phyloP scores from a whole-genome alignment of 768 basidiomycete genomes.

The Leccinum obscurum region DNA sequence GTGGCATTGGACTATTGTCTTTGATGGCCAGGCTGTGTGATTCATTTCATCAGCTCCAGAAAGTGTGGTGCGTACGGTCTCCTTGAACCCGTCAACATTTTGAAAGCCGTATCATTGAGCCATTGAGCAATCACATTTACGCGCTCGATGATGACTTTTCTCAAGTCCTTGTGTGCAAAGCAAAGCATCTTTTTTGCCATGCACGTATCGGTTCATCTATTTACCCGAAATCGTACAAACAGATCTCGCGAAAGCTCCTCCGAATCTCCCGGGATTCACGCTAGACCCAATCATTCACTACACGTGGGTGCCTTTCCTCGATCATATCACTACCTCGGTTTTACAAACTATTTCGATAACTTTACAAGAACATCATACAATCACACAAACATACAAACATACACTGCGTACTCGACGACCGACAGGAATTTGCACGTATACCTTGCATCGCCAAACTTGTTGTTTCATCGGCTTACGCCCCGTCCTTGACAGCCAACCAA shows the following conservation, averaged over 20 bases:
- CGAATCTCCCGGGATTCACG: background rate
- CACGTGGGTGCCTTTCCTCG: background rate
- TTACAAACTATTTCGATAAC: background rate
- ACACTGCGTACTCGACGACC: background rate
- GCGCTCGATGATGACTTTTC: too few relatives aligned
- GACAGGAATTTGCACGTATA: background rate
- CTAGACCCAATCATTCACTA: background rate
- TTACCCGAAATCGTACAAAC: background rate
- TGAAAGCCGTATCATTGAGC: too few relatives aligned
- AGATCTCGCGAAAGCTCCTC: background rate
- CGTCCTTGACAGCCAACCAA: background rate
- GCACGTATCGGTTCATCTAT: too few relatives aligned
- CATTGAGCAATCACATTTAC: too few relatives aligned
- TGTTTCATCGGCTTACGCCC: background rate
- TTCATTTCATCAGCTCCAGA: background rate
- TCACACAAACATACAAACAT: background rate
- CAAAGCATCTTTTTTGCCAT: too few relatives aligned
- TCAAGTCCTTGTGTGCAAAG: too few relatives aligned
- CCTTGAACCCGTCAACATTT: background rate
- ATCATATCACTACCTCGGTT: background rate
- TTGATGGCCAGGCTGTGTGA: background rate
- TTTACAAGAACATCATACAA: background rate
- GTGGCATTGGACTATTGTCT: background rate
- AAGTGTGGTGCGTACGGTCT: background rate
- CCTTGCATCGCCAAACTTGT: background rate